Evolutionary conservation across 208 protist genomes (phyloP).

Genomic region (Plasmodiophora brassicae): DNA sequence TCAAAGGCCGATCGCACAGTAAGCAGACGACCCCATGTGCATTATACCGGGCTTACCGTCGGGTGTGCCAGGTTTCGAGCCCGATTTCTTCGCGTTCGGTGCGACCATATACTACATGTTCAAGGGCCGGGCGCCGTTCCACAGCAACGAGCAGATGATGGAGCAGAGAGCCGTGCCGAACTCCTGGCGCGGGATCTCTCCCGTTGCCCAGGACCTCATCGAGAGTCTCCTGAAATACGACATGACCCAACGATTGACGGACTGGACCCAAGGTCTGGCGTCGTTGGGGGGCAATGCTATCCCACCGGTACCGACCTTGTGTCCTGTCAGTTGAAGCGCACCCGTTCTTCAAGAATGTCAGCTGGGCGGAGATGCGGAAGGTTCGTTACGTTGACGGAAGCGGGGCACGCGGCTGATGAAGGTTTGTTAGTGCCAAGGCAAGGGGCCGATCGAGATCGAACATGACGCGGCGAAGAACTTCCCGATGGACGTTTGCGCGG

Average conservation of each 20-base stretch:
- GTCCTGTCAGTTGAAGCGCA: not conserved
- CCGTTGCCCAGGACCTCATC: not conserved
- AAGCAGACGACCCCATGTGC: too few relatives aligned
- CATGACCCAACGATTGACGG: not conserved
- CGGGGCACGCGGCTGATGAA: too few relatives aligned
- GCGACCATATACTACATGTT: conserved; percentile 9
- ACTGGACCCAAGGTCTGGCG: not conserved
- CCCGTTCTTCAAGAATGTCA: not conserved
- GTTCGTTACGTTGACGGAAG: too few relatives aligned
- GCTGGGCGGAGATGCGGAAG: not conserved
- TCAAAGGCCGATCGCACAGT: not conserved
- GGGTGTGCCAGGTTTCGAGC: too few relatives aligned
- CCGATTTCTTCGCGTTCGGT: conserved; percentile 25
- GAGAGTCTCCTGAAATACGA: not conserved
- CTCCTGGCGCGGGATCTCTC: not conserved
- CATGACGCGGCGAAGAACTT: too few relatives aligned
- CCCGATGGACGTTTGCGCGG: too few relatives aligned
- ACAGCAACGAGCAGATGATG: not conserved
- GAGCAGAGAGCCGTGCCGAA: not conserved
- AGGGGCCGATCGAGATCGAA: too few relatives aligned
- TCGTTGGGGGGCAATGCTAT: too few relatives aligned
- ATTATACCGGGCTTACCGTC: too few relatives aligned
- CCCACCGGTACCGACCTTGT: too few relatives aligned
- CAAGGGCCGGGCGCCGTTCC: not conserved
- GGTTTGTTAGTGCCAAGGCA: too few relatives aligned